These are phyloP conservation scores for Crinitomyces ghanaensis DNA, from an alignment of 805 yeast species.

Conservation along the genomic window DNA sequence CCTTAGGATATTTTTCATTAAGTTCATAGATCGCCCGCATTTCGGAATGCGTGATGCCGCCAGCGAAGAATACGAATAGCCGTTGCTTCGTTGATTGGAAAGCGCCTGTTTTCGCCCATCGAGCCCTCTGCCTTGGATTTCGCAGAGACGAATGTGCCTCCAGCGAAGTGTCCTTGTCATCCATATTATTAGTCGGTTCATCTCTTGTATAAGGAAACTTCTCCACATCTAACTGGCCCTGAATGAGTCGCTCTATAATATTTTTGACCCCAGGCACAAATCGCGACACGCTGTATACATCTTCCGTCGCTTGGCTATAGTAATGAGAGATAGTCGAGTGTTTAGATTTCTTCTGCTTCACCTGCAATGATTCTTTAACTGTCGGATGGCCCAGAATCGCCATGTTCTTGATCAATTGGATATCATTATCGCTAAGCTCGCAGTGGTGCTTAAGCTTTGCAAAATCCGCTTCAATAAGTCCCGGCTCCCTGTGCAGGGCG, in stretches of 20 bases:
- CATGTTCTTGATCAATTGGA: conserved; percentile 48
- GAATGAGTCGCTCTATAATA: conserved; percentile 41
- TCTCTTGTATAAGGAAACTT: conserved; percentile 67
- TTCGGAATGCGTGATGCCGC: conserved; percentile 83
- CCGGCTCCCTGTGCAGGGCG: conserved; percentile 72
- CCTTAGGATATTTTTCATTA: conserved; percentile 43
- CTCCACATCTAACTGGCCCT: conserved; percentile 39
- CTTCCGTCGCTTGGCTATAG: conserved; percentile 17
- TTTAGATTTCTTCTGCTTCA: conserved; percentile 1
- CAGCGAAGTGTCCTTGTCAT: conserved; percentile 17
- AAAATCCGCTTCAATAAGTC: conserved; percentile 59
- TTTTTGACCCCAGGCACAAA: conserved; percentile 59
- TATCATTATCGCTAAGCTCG: conserved; percentile 30
- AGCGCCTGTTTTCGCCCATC: conserved; percentile 51
- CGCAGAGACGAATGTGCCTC: conserved; percentile 45
- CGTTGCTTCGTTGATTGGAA: conserved; percentile 45
- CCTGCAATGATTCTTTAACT: conserved; percentile 30
- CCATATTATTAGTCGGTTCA: conserved; percentile 37
- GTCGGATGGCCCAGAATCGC: conserved; percentile 47
- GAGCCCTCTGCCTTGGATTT: conserved; percentile 61
- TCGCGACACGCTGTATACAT: conserved; percentile 35
- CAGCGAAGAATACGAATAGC: conserved; percentile 70
- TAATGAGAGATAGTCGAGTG: no score
- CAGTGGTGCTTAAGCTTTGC: conserved; percentile 52
- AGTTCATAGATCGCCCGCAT: conserved; percentile 64